Percentiles rank a stretch among this genome's conserved stretches.
phyloP scores from a whole-genome alignment of 2,329 filamentous ascomycete species.

The Cercospora sesami region DNA sequence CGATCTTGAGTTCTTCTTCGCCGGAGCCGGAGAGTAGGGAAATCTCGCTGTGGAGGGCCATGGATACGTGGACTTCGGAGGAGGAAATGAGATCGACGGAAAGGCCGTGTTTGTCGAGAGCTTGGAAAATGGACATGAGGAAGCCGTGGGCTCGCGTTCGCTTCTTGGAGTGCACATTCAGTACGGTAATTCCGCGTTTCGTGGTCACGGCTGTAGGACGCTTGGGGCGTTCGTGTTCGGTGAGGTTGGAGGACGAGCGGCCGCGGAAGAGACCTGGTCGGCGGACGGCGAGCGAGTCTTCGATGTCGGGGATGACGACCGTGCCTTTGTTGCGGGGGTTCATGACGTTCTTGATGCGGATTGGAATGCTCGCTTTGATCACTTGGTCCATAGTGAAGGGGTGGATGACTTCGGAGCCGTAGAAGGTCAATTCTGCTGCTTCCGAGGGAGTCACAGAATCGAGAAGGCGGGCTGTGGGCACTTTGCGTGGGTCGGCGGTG shows the following conservation, averaged over 20 bases:
- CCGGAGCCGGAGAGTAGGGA: constrained; percentile 53
- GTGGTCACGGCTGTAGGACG: constrained; percentile 76
- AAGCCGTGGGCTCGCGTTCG: constrained; percentile 94
- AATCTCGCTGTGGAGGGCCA: constrained; percentile 84
- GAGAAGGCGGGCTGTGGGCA: constrained; percentile 89
- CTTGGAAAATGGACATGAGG: constrained; percentile 88
- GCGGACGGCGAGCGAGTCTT: constrained; percentile 55
- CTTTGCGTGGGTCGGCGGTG: constrained; percentile 79
- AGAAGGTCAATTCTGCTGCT: constrained; percentile 84
- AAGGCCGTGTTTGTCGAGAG: constrained; percentile 80
- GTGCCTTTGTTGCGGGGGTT: constrained; percentile 78
- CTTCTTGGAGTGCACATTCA: constrained; percentile 98
- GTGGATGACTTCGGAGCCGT: constrained; percentile 86
- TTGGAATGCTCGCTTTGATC: constrained; percentile 73
- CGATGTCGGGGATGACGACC: constrained; percentile 74
- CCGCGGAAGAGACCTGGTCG: constrained; percentile 54
- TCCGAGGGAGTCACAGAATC: constrained; percentile 88
- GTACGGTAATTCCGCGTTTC: constrained; percentile 93
- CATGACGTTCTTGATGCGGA: constrained; percentile 90
- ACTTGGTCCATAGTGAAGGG: constrained; percentile 98
- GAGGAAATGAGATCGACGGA: constrained; percentile 96
- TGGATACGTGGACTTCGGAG: constrained; percentile 93
- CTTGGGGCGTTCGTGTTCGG: constrained; percentile 45
- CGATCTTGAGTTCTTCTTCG: constrained; percentile 50
- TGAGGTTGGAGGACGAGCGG: constrained; percentile 46